Percentiles rank a stretch among this genome's conserved stretches.
These are phyloP conservation scores for Leccinum subtestaceum DNA, from an alignment of 768 basidiomycete species.

Conservation along the genomic window DNA sequence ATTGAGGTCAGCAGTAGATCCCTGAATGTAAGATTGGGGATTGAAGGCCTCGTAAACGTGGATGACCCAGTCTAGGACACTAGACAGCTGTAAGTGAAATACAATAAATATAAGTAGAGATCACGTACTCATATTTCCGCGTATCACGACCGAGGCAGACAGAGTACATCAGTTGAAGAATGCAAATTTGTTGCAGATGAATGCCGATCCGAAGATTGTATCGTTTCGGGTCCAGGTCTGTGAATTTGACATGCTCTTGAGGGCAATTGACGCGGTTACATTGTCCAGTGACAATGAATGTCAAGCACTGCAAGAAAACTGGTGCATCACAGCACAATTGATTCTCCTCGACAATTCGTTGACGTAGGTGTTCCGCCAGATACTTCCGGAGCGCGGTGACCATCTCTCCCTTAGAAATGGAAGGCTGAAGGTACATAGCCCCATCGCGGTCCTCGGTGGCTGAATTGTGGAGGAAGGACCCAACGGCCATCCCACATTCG, in stretches of 20 bases:
- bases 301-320: constrained; percentile 42
- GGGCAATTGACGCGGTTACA: constrained; percentile 38
- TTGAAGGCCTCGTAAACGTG: constrained; percentile 48
- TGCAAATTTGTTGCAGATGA: constrained; percentile 49
- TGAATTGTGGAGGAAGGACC: constrained; percentile 9
- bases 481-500: constrained; percentile 7
- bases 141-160: neutral
- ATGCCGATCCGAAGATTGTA: constrained; percentile 44
- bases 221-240: constrained; percentile 28
- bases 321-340: constrained; percentile 26
- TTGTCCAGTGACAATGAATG: constrained; percentile 25
- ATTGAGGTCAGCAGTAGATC: constrained; percentile 39
- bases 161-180: constrained; percentile 37
- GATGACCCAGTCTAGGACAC: constrained; percentile 30
- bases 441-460: neutral
- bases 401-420: constrained; percentile 19
- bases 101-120: too few species aligned
- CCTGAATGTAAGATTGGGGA: constrained; percentile 47
- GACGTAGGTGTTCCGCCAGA: constrained; percentile 29
- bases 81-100: neutral
- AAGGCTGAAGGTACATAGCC: neutral
- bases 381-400: constrained; percentile 20
- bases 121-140: constrained; percentile 8
- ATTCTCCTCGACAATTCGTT: constrained; percentile 34
- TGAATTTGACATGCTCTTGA: constrained; percentile 33